Percentiles rank a stretch among this genome's conserved stretches.
These are phyloP conservation scores for Fusarium anguioides DNA, from an alignment of 2,329 filamentous ascomycete species.

Conservation along the genomic window DNA sequence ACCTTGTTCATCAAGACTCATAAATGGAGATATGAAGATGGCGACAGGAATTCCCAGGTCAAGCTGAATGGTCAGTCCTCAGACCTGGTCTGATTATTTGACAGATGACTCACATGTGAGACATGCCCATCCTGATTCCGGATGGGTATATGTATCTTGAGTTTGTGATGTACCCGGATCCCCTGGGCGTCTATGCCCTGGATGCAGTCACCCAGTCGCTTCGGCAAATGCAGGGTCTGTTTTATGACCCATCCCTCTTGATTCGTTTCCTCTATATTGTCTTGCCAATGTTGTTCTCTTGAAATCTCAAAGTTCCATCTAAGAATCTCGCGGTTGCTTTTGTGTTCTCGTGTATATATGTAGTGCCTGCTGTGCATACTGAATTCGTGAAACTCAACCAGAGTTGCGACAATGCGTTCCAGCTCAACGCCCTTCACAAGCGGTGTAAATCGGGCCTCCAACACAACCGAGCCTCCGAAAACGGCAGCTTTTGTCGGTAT, in stretches of 20 bases:
- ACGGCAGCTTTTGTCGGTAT: conserved; percentile 93
- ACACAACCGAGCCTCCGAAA: conserved; percentile 84
- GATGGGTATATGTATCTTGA: conserved; percentile 88
- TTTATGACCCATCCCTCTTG: conserved; percentile 73
- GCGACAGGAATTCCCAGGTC: conserved; percentile 88
- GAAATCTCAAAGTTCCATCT: conserved; percentile 67
- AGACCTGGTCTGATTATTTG: accelerated
- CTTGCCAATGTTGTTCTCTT: conserved; percentile 71
- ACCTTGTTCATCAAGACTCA: conserved; percentile 86
- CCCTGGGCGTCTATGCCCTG: conserved; percentile 89
- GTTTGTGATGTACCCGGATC: conserved; percentile 91
- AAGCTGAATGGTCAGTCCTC: conserved; percentile 61
- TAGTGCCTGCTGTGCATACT: conserved; percentile 59
- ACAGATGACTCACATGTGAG: conserved; percentile 72
- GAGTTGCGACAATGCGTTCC: conserved; percentile 78
- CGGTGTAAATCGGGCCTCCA: conserved; percentile 87
- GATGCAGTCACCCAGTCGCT: conserved; percentile 80
- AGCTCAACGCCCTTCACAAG: conserved; percentile 88
- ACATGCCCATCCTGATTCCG: conserved; percentile 94
- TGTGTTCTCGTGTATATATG: conserved; percentile 65
- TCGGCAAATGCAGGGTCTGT: conserved; percentile 76
- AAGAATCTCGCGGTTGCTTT: conserved; percentile 70
- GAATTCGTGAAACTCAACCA: conserved; percentile 82
- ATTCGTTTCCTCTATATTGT: conserved; percentile 73
- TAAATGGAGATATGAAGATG: conserved; percentile 93